Evolutionary conservation across 2,329 filamentous ascomycete species (phyloP).

Genomic region (Calonectria montana): DNA sequence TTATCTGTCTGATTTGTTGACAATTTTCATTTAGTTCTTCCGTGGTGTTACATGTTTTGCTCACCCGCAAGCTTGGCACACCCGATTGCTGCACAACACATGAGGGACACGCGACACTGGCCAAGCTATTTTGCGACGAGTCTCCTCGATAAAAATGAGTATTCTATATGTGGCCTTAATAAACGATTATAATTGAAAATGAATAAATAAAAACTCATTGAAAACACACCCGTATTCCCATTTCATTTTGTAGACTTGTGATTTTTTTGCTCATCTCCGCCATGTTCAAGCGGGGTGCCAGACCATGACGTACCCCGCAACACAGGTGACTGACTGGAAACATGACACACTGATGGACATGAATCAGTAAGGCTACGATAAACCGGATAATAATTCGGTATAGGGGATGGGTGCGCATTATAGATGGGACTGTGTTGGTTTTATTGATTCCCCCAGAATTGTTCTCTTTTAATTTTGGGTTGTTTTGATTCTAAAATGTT

Average conservation of each 20-base stretch:
- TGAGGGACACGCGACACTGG: neutral
- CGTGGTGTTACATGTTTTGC: too few species aligned
- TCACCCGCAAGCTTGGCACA: too few species aligned
- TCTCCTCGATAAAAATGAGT: neutral
- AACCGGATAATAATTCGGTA: neutral
- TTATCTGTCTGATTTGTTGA: too few species aligned
- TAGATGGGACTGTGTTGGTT: too few species aligned
- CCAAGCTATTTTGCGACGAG: neutral
- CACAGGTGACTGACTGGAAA: neutral
- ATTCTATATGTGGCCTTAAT: neutral
- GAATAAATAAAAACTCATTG: neutral
- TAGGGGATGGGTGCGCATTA: neutral
- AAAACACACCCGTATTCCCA: neutral
- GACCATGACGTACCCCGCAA: neutral
- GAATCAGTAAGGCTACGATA: neutral
- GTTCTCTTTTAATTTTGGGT: too few species aligned
- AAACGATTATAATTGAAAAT: too few species aligned
- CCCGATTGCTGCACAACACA: neutral
- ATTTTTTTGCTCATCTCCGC: neutral
- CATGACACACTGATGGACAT: neutral
- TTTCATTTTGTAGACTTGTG: neutral
- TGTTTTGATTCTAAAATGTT: too few species aligned
- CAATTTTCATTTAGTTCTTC: too few species aligned
- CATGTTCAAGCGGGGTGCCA: neutral
- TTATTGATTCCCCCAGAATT: too few species aligned